Percentiles rank a stretch among this genome's conserved stretches.
These are phyloP conservation scores for Lyophyllum decastes DNA, from an alignment of 768 basidiomycete genomes.

Conservation along the genomic window DNA sequence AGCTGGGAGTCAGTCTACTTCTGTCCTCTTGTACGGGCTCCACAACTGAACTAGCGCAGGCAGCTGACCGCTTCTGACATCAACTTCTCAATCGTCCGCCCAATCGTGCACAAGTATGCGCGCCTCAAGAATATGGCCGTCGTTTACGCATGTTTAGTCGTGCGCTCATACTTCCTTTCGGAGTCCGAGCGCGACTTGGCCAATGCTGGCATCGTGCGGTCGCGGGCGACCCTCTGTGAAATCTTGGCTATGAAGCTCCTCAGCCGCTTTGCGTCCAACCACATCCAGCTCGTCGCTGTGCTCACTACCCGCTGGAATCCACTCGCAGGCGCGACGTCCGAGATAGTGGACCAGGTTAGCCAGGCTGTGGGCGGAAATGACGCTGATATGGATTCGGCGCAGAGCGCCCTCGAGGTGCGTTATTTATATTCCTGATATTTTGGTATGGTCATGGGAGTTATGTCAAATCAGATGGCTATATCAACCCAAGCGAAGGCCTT, in stretches of 20 bases:
- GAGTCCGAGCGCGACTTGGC: constrained; percentile 73
- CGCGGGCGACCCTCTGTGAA: constrained; percentile 78
- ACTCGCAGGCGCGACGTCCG: constrained; percentile 69
- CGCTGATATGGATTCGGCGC: constrained; percentile 64
- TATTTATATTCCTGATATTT: not conserved
- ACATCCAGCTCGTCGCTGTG: constrained; percentile 77
- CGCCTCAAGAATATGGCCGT: constrained; percentile 72
- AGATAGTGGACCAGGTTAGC: constrained; percentile 70
- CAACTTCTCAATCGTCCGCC: constrained; percentile 78
- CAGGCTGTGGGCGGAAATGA: constrained; percentile 56
- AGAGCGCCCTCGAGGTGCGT: constrained; percentile 86
- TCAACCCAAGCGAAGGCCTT: constrained; percentile 84
- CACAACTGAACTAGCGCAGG: constrained; percentile 34
- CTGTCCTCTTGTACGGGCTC: constrained; percentile 5
- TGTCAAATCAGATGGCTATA: constrained; percentile 75
- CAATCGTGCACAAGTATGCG: constrained; percentile 78
- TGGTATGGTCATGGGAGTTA: not conserved
- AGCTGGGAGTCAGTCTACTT: constrained; percentile 72
- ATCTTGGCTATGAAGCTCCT: constrained; percentile 88
- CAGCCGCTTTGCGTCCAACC: constrained; percentile 67
- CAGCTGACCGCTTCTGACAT: constrained; percentile 83
- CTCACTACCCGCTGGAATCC: constrained; percentile 86
- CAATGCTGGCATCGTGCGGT: constrained; percentile 69
- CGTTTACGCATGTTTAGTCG: constrained; percentile 77
- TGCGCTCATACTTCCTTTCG: constrained; percentile 75